Percentiles rank a stretch among this genome's conserved stretches.
phyloP scores from a whole-genome alignment of 306 rosid species.

The Malus orientalis region DNA sequence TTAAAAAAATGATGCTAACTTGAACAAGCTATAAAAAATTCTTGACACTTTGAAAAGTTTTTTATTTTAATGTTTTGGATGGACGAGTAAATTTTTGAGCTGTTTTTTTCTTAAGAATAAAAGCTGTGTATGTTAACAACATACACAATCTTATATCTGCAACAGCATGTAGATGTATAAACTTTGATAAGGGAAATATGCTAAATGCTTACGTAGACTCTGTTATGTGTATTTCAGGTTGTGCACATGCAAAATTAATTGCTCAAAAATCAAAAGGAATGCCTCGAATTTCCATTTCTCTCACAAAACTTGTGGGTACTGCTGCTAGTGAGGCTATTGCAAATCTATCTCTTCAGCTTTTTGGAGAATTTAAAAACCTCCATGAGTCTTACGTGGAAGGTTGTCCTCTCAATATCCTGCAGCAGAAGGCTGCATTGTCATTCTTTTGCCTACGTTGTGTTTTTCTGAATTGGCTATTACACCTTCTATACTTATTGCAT shows the following conservation, averaged over 20 bases:
- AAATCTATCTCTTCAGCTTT: slow-evolving; percentile 51
- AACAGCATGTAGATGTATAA: neutral
- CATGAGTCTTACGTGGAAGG: slow-evolving; percentile 41
- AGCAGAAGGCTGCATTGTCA: neutral
- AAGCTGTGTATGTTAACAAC: neutral
- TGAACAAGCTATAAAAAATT: too few relatives aligned
- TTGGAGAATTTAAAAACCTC: slow-evolving; percentile 42
- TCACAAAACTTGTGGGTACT: slow-evolving; percentile 51
- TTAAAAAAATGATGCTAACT: too few relatives aligned
- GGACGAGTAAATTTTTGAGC: neutral
- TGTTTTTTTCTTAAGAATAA: neutral
- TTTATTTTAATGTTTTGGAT: neutral
- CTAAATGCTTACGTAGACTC: neutral
- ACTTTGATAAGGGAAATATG: slow-evolving; percentile 2
- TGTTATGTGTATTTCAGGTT: slow-evolving; percentile 30
- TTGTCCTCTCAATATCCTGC: slow-evolving; percentile 11
- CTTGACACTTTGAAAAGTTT: too few relatives aligned
- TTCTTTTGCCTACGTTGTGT: neutral
- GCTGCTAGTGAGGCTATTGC: slow-evolving; percentile 56
- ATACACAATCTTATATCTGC: neutral
- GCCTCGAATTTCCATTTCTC: slow-evolving; percentile 70
- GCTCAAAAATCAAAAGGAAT: slow-evolving; percentile 85
- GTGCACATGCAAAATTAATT: slow-evolving; percentile 49
- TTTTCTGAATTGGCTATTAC: neutral
- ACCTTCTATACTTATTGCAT: neutral